Percentiles rank a stretch among this genome's conserved stretches.
phyloP scores from a whole-genome alignment of 257 asterid species.

The Solanum rostratum region DNA sequence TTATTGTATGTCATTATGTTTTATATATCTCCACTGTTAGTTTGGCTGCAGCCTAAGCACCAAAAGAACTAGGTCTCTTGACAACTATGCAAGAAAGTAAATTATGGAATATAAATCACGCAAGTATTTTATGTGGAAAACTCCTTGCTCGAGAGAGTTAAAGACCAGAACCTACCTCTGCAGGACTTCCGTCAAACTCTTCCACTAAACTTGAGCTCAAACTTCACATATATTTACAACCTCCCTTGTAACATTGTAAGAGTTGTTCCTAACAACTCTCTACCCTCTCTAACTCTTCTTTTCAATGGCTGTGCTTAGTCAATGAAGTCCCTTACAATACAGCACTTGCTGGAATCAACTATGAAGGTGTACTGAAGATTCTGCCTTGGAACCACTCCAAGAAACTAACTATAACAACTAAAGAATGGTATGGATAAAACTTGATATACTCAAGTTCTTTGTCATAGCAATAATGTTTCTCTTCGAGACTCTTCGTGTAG shows the following conservation, averaged over 20 bases:
- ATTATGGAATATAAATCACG: too few relatives aligned
- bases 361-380: background rate
- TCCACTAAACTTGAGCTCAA: background rate
- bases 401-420: background rate
- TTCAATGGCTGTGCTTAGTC: background rate
- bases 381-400: background rate
- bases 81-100: background rate
- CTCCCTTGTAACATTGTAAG: background rate
- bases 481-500: too few relatives aligned
- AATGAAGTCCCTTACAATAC: background rate
- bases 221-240: background rate
- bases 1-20: background rate
- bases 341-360: background rate
- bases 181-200: background rate
- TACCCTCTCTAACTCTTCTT: background rate
- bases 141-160: background rate
- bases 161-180: background rate
- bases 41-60: too few relatives aligned
- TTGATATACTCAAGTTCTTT: background rate
- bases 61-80: background rate
- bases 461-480: too few relatives aligned
- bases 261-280: background rate
- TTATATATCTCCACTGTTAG: background rate
- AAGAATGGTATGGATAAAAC: background rate
- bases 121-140: background rate